Percentiles rank a stretch among this genome's conserved stretches.
Conservation (phyloP, 495 filamentous ascomycete genomes). For the Cudoniella acicularis region DNA sequence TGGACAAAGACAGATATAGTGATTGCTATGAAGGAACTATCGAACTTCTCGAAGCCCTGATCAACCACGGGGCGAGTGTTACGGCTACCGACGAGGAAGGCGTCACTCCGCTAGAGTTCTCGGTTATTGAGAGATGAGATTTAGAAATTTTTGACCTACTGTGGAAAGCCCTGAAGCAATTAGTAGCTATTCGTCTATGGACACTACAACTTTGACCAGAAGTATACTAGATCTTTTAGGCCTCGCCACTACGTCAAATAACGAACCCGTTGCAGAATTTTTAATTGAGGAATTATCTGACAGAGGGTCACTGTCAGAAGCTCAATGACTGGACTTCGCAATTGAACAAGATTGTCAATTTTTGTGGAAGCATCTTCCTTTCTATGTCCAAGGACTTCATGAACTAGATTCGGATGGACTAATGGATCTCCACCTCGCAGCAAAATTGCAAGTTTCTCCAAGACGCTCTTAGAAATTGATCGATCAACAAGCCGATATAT, state of each 20-base stretch:
- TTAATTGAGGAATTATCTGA: not conserved
- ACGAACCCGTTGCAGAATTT: not conserved
- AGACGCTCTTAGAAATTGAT: not conserved
- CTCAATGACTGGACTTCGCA: not conserved
- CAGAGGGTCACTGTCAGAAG: not conserved
- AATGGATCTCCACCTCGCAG: not conserved
- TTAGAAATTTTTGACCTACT: not conserved
- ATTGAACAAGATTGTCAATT: not conserved
- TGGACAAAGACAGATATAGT: not conserved
- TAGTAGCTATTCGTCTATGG: not conserved
- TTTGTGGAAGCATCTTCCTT: not conserved
- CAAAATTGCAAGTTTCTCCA: not conserved
- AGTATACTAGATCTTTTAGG: not conserved
- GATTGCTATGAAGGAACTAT: not conserved
- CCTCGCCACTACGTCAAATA: not conserved
- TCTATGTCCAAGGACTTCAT: not conserved
- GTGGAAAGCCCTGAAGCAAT: not conserved
- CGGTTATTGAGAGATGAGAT: not conserved
- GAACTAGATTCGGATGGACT: not conserved
- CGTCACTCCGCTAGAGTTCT: not conserved
- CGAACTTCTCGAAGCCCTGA: not conserved
- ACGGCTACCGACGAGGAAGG: not conserved
- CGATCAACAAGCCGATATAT: not conserved
- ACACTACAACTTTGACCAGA: not conserved
- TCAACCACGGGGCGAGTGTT: not conserved